Conservation (phyloP, 192 early-diverging fungal species). For the Chytriomyces sp. region DNA sequence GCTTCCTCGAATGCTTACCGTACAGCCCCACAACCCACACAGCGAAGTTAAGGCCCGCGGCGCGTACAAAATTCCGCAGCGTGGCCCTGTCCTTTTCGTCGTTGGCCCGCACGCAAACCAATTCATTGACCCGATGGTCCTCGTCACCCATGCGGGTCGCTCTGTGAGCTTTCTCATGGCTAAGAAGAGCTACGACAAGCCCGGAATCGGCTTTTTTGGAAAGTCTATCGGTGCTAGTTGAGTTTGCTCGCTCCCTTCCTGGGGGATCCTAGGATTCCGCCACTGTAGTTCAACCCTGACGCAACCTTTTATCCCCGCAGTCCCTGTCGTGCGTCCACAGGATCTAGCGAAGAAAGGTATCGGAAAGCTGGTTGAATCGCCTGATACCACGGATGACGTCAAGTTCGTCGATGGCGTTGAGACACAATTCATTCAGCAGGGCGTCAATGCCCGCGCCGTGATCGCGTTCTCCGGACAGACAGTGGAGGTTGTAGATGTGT, state of each 20-base stretch:
- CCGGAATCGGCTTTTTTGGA: slow-evolving; percentile 82
- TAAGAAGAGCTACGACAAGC: slow-evolving; percentile 34
- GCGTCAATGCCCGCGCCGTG: slow-evolving; percentile 62
- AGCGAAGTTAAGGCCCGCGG: slow-evolving; percentile 73
- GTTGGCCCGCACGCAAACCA: slow-evolving; percentile 60
- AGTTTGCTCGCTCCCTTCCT: slow-evolving; percentile 36
- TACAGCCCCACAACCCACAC: not conserved
- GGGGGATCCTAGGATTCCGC: too few species aligned
- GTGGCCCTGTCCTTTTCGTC: slow-evolving; percentile 94
- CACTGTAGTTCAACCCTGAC: too few species aligned
- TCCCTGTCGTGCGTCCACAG: slow-evolving; percentile 92
- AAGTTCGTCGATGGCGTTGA: not conserved
- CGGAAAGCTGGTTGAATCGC: slow-evolving; percentile 57
- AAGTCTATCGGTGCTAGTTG: slow-evolving; percentile 74
- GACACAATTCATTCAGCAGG: slow-evolving; percentile 62
- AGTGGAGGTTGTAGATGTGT: slow-evolving; percentile 73
- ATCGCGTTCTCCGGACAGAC: slow-evolving; percentile 69
- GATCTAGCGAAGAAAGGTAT: slow-evolving; percentile 77
- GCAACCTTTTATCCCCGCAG: slow-evolving; percentile 41
- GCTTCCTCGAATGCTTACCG: slow-evolving; percentile 14
- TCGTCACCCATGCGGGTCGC: slow-evolving; percentile 80
- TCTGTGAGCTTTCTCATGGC: slow-evolving; percentile 66
- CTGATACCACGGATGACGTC: not conserved
- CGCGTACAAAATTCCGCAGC: slow-evolving; percentile 47
- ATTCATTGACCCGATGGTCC: slow-evolving; percentile 93